Evolutionary conservation across 805 yeast genomes (phyloP).

Genomic region (Kodamaea hsintzibuensis): DNA sequence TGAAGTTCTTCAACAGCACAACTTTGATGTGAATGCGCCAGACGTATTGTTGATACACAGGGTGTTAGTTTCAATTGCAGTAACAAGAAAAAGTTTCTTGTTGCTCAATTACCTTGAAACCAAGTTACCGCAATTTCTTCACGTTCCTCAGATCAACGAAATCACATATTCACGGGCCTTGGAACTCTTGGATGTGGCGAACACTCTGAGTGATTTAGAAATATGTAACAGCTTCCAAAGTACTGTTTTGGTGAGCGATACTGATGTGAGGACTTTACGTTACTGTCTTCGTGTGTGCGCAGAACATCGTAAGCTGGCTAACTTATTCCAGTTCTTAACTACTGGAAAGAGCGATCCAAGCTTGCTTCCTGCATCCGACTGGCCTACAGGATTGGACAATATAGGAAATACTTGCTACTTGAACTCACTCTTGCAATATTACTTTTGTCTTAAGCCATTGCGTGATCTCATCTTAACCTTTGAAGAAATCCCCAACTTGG

Average conservation of each 20-base stretch:
- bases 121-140: constrained; percentile 35
- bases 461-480: constrained; percentile 65
- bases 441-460: constrained; percentile 81
- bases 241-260: constrained; percentile 24
- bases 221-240: constrained; percentile 54
- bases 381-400: constrained; percentile 93
- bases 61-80: constrained; percentile 64
- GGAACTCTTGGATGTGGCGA: constrained; percentile 45
- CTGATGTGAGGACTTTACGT: constrained; percentile 58
- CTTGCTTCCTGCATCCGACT: constrained; percentile 58
- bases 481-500: constrained; percentile 29
- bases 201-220: constrained; percentile 59
- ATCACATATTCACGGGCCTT: constrained; percentile 41
- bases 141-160: constrained; percentile 26
- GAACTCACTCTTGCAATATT: constrained; percentile 87
- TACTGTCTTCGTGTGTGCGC: constrained; percentile 60
- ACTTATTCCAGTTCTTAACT: constrained; percentile 55
- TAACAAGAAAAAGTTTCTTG: constrained; percentile 54
- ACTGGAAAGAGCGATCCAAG: constrained; percentile 64
- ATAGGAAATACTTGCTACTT: constrained; percentile 83
- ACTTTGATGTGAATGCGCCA: constrained; percentile 33
- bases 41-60: constrained; percentile 45
- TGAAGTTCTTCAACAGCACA: constrained; percentile 43
- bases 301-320: constrained; percentile 50
- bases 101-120: constrained; percentile 55